These are phyloP conservation scores for Acanthochlamys bracteata DNA, from an alignment of 106 monocot genomes.

Conservation along the genomic window DNA sequence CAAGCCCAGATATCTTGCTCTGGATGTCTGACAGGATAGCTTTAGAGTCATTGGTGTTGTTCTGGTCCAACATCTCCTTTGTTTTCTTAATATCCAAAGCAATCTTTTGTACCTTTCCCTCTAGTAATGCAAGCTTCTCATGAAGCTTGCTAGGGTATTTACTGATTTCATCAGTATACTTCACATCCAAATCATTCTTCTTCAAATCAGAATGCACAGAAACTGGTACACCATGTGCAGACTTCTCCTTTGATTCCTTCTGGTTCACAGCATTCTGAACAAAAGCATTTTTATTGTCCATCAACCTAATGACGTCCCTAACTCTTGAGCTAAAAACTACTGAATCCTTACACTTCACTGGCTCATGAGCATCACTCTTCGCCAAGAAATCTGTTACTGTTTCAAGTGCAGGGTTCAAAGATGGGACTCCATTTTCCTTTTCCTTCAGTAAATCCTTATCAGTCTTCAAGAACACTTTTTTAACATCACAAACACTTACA, in stretches of 20 bases:
- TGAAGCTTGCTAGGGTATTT: slow-evolving; percentile 64
- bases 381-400: background rate
- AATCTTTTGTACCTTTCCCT: slow-evolving; percentile 86
- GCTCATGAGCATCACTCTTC: background rate
- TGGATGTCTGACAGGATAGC: slow-evolving; percentile 79
- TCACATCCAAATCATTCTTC: slow-evolving; percentile 1
- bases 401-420: too few relatives aligned
- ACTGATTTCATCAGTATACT: slow-evolving; percentile 5
- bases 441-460: too few relatives aligned
- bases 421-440: too few relatives aligned
- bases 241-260: too few relatives aligned
- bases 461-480: too few relatives aligned
- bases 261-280: too few relatives aligned
- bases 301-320: too few relatives aligned
- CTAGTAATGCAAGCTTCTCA: slow-evolving; percentile 81
- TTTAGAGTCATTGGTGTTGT: slow-evolving; percentile 63
- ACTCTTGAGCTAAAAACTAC: background rate
- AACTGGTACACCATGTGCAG: too few relatives aligned
- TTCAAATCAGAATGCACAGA: too few relatives aligned
- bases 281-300: too few relatives aligned
- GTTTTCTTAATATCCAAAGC: slow-evolving; percentile 87
- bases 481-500: too few relatives aligned
- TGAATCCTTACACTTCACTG: slow-evolving; percentile 6
- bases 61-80: slow-evolving; percentile 83
- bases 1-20: slow-evolving; percentile 73